phyloP scores from a whole-genome alignment of 2,329 filamentous ascomycete species.

The Hypoxylon rubiginosum region DNA sequence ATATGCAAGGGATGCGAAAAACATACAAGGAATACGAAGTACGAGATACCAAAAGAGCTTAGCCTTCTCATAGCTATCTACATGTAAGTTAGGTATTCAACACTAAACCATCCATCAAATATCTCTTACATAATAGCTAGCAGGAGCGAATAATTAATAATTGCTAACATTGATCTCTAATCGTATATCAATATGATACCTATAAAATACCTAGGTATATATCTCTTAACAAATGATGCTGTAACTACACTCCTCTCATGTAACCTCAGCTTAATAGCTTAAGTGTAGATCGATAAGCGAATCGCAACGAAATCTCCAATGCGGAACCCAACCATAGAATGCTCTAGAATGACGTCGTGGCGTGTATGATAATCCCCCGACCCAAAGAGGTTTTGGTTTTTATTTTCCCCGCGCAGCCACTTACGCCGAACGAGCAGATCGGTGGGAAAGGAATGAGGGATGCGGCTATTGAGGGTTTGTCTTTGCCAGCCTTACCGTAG shows the following conservation, averaged over 20 bases:
- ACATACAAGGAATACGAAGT: neutral
- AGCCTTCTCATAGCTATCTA: neutral
- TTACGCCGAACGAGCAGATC: conserved; percentile 2
- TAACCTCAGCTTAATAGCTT: neutral
- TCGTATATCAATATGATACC: too few relatives aligned
- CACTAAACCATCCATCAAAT: neutral
- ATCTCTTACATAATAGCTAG: neutral
- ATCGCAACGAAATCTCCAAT: conserved; percentile 28
- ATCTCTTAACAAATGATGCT: too few relatives aligned
- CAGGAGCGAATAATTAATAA: too few relatives aligned
- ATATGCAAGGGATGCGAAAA: conserved; percentile 23
- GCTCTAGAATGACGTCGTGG: conserved; percentile 39
- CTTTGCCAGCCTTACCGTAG: conserved; percentile 31
- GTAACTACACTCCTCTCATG: neutral
- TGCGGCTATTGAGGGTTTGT: conserved; percentile 15
- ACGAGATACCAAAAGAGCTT: neutral
- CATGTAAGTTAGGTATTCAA: neutral
- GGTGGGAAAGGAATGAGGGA: neutral
- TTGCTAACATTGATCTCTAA: too few relatives aligned
- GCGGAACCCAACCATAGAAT: conserved; percentile 21
- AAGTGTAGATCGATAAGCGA: conserved; percentile 37
- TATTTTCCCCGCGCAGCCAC: conserved; percentile 24
- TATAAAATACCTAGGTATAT: too few relatives aligned
- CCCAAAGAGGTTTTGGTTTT: conserved; percentile 5
- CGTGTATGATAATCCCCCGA: conserved; percentile 33